Base-by-base conservation (phyloP, 2,329 filamentous ascomycete genomes). In the Trichothecium roseum region DNA sequence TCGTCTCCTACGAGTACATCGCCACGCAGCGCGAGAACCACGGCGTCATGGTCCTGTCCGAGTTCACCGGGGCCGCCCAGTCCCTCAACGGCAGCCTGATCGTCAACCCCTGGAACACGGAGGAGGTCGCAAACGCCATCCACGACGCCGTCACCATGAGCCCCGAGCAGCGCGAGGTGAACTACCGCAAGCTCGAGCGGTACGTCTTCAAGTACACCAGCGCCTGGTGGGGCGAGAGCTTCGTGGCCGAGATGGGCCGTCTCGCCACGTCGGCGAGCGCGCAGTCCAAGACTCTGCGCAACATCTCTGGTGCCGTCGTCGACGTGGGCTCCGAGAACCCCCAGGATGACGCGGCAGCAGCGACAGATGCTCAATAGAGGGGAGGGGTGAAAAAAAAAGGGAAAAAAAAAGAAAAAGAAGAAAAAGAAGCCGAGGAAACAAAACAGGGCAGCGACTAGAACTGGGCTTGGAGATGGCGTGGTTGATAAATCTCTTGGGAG, bases 201-300 rank as follows among this genome's bases (percentile, higher is more conserved):
- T 96, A 96, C 54, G 86, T 96, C 40, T 89, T 88, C 62, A 95
- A 94, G 65, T 96, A 95, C 63, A 98, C 91, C 2, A 93, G 85
- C 56, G 84, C 88, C 8, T 95, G 91, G 81, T 96, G 89, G 89
- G 89, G 89, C 18, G 77, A 88, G 56, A 88, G 82, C 45, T 96
- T 96, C 54, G 87, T 95, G 34, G 74, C 75, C 10, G 89, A 95
- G 59, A 71, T 96, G 57, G 70, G 61, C n/a, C 64, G 69, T 28
- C 62, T 74, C 27, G 63, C 55, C 32, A 46, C 57, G 12, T 59
- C 60, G 30, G 55, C 54, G 30, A 45, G 44, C 18, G 55, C 58
- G 37, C 20, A 6, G 10, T 45, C 56, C 37, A 64, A 63, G 53
- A 63, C 59, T 4, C 35, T 64, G 17, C 52, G 57, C 32, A 64